A percentile compares a stretch with the other conserved stretches of the same genome.
These are phyloP conservation scores for Alternaria incomplexa DNA, from an alignment of 2,329 filamentous ascomycete genomes.

Conservation along the genomic window DNA sequence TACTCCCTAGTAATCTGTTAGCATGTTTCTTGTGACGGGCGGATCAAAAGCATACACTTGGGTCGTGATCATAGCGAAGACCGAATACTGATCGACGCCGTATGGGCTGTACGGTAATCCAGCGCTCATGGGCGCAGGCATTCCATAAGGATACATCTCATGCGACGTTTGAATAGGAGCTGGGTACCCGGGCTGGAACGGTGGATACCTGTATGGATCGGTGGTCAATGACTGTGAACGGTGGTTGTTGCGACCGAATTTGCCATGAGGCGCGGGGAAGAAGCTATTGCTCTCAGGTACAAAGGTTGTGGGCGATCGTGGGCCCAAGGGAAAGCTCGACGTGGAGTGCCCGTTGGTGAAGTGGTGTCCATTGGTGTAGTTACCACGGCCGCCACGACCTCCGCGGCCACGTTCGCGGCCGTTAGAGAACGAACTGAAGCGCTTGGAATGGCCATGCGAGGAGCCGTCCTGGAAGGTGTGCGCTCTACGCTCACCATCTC, in stretches of 20 bases:
- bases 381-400: constrained; percentile 54
- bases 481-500: constrained; percentile 40
- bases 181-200: constrained; percentile 45
- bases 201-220: constrained; percentile 55
- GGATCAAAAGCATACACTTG: constrained; percentile 57
- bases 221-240: constrained; percentile 69
- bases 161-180: constrained; percentile 55
- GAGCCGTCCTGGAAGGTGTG: constrained; percentile 38
- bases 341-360: constrained; percentile 51
- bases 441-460: constrained; percentile 34
- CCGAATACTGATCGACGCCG: constrained; percentile 61
- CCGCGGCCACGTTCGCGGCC: constrained; percentile 57
- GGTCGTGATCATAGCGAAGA: constrained; percentile 64
- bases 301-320: constrained; percentile 45
- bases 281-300: constrained; percentile 43
- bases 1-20: constrained; percentile 71
- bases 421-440: constrained; percentile 45
- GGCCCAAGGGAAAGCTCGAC: constrained; percentile 44
- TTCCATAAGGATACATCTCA: constrained; percentile 63
- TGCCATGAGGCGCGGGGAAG: constrained; percentile 39
- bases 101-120: constrained; percentile 65
- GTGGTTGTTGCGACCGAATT: constrained; percentile 58
- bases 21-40: constrained; percentile 3
- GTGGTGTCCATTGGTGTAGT: constrained; percentile 43
- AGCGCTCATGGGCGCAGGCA: constrained; percentile 61